phyloP scores from a whole-genome alignment of 2,329 filamentous ascomycete species.

The Ambrosiella xylebori region DNA sequence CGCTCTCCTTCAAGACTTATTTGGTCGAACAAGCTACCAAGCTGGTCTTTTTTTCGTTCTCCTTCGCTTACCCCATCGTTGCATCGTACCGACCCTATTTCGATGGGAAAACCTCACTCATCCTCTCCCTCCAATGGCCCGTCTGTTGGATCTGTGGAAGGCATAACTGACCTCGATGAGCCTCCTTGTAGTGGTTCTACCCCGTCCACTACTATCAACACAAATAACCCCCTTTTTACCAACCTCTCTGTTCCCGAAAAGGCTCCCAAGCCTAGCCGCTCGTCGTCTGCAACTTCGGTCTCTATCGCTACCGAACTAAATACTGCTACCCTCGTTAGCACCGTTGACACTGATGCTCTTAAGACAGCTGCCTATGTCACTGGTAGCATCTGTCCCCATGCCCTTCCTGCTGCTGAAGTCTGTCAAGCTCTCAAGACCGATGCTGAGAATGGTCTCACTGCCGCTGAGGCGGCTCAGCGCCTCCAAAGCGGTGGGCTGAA shows the following conservation, averaged over 20 bases:
- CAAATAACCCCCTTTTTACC: not conserved
- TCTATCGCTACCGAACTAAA: slow-evolving; percentile 5
- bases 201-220: slow-evolving; percentile 4
- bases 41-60: not conserved
- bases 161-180: slow-evolving; percentile 14
- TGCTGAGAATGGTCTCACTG: slow-evolving; percentile 42
- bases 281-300: slow-evolving; percentile 4
- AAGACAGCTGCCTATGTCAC: not conserved
- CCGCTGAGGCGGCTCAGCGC: slow-evolving; percentile 45
- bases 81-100: slow-evolving; percentile 11
- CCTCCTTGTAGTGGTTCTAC: slow-evolving; percentile 14
- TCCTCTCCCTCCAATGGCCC: slow-evolving; percentile 14
- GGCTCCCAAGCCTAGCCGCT: slow-evolving; percentile 3
- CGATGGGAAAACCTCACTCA: slow-evolving; percentile 15
- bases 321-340: slow-evolving; percentile 9
- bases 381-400: slow-evolving; percentile 16
- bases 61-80: not conserved
- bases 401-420: slow-evolving; percentile 16
- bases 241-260: slow-evolving; percentile 1
- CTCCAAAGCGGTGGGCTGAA: slow-evolving; percentile 51
- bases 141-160: slow-evolving; percentile 14
- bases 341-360: slow-evolving; percentile 3
- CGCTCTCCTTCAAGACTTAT: no score
- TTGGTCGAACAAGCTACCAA: not conserved
- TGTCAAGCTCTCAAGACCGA: slow-evolving; percentile 25